Evolutionary conservation across 179 eudicot genomes (phyloP), one percentile per base, ranked within the genome.

Genomic region (Monotropa hypopitys): DNA sequence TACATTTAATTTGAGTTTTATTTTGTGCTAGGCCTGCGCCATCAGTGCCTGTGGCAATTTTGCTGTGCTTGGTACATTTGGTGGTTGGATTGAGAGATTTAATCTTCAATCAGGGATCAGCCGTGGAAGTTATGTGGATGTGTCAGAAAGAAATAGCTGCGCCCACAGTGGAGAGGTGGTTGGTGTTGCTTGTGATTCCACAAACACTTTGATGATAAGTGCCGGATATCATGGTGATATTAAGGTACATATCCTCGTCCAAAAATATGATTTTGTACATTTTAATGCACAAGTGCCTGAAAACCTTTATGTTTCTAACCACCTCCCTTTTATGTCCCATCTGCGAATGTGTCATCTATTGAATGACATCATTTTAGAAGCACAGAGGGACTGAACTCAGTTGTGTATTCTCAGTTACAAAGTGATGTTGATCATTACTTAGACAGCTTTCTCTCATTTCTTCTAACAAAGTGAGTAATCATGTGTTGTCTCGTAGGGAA

Each of bases 11-110:
- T 16, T 18, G 61, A 71, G 15, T 54, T 75, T 42, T 30, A 62
- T 73, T 67, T 73, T 30, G 47, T 74, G 83, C 68, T 83, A 91
- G 92, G 90, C 99, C 71, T 96, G 97, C 45, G 73, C 92, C 42
- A 96, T 96, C 81, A 96, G 99, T 85, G 89, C 96, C 28, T 96
- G 98, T 86, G 98, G 99, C 57, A 96, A 93, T 79, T 96, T 96
- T 76, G 97, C 96, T 73, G 83, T 96, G 73, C 67, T 96, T 47
- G 99, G 99, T 59, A 93, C 97, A 81, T 90, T 90, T 7, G 92
- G 94, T 79, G 99, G 99, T 73, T 93, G 98, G 96, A 85, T 96
- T 82, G 98, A 96, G 86, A 83, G 92, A 38, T 96, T 96, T 81
- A 96, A 96, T 77, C 98, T 96, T 78, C 99, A 96, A 80, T 96